Percentiles rank a stretch among this genome's conserved stretches.
These are phyloP conservation scores for Mortierella sp. DNA, from an alignment of 371 early-diverging fungal genomes.

Conservation along the genomic window DNA sequence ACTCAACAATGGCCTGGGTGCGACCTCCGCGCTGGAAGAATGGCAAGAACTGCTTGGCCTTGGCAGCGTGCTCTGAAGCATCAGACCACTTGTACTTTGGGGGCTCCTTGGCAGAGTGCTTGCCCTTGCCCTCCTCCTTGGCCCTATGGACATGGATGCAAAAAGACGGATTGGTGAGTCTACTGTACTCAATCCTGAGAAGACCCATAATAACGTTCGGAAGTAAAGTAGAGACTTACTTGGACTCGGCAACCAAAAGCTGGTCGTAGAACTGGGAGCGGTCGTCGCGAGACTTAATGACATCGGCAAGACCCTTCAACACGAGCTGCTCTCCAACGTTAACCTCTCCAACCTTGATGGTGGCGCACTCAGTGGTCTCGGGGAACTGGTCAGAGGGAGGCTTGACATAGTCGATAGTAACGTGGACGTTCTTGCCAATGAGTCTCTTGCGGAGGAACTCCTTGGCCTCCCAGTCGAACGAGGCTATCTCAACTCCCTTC, in stretches of 20 bases:
- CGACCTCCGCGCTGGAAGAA: constrained; percentile 85
- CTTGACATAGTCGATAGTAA: constrained; percentile 90
- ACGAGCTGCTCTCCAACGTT: constrained; percentile 88
- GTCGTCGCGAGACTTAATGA: constrained; percentile 88
- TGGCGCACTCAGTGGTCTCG: constrained; percentile 91
- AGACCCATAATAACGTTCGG: no score
- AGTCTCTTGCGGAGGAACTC: constrained; percentile 89
- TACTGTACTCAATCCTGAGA: constrained; percentile 6
- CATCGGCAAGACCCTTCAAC: constrained; percentile 83
- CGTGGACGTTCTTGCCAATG: constrained; percentile 87
- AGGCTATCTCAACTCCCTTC: constrained; percentile 83
- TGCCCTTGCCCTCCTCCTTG: constrained; percentile 76
- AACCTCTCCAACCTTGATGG: constrained; percentile 73
- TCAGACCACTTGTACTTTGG: constrained; percentile 77
- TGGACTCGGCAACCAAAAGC: constrained; percentile 85
- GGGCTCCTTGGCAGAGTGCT: constrained; percentile 84
- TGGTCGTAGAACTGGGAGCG: constrained; percentile 90
- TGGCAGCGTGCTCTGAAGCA: constrained; percentile 81
- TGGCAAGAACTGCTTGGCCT: constrained; percentile 89
- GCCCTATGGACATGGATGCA: constrained; percentile 60
- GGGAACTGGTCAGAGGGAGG: constrained; percentile 87
- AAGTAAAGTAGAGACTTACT: constrained; percentile 51
- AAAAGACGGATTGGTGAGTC: neutral
- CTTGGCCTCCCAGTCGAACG: constrained; percentile 90
- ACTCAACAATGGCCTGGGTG: constrained; percentile 87